A percentile compares a stretch with the other conserved stretches of the same genome.
These are phyloP conservation scores for Pleurostoma richardsiae DNA, from an alignment of 2,329 filamentous ascomycete genomes.

Conservation along the genomic window DNA sequence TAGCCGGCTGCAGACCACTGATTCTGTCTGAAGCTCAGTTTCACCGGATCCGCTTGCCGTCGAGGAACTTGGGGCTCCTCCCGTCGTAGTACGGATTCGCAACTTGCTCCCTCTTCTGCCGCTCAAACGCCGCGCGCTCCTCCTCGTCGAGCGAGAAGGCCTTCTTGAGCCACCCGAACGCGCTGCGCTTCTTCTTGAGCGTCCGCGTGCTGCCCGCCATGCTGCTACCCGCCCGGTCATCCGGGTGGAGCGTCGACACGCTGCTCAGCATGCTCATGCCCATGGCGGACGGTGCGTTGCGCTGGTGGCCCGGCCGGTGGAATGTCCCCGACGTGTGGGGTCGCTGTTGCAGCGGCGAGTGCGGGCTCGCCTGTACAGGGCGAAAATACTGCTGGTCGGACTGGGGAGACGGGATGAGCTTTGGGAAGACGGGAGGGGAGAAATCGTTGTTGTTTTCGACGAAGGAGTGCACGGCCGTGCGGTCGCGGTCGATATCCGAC, in stretches of 20 bases:
- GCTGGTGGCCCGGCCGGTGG: conserved; percentile 32
- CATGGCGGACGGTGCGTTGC: conserved; percentile 47
- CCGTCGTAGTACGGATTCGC: conserved; percentile 44
- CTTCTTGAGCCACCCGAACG: conserved; percentile 65
- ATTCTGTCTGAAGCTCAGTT: background rate
- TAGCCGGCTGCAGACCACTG: no score
- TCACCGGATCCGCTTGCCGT: conserved; percentile 42
- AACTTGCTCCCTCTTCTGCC: conserved; percentile 39
- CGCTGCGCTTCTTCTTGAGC: conserved; percentile 62
- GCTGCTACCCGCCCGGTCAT: conserved; percentile 24
- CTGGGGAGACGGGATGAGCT: conserved; percentile 38
- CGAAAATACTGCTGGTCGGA: conserved; percentile 55
- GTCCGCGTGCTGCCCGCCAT: conserved; percentile 28
- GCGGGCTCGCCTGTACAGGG: conserved; percentile 57
- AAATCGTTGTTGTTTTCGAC: conserved; percentile 27
- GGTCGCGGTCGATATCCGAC: conserved; percentile 41
- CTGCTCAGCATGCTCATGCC: conserved; percentile 56
- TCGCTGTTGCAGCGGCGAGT: conserved; percentile 57
- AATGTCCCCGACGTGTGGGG: conserved; percentile 47
- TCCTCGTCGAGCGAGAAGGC: conserved; percentile 62
- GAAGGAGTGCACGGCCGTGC: conserved; percentile 27
- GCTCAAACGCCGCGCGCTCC: conserved; percentile 55
- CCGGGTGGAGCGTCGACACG: conserved; percentile 40
- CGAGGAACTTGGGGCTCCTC: conserved; percentile 48
- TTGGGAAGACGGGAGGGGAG: conserved; percentile 30